phyloP scores from a whole-genome alignment of 768 basidiomycete species.

The Agaricus subrufescens region DNA sequence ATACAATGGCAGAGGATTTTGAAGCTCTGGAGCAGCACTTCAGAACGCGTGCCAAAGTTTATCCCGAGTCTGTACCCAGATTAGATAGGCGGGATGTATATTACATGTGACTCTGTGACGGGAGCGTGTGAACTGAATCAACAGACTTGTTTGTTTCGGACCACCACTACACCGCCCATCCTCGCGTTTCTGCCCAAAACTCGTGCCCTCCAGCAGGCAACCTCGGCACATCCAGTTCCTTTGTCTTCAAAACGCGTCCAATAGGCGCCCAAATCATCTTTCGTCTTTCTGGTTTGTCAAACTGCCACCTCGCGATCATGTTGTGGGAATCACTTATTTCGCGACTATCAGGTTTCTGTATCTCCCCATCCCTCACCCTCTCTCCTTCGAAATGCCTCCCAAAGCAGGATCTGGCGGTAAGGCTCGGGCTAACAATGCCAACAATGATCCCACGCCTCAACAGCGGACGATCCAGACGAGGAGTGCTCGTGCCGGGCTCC shows the following conservation, averaged over 20 bases:
- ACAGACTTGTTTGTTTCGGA: conserved; percentile 36
- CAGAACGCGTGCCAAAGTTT: no score
- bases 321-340: neutral
- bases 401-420: conserved; percentile 10
- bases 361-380: neutral
- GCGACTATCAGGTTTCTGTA: neutral
- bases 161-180: conserved; percentile 34
- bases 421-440: conserved; percentile 6
- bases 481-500: conserved; percentile 84
- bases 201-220: conserved; percentile 2
- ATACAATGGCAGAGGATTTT: no score
- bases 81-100: neutral
- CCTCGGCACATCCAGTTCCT: neutral
- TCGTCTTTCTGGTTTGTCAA: conserved; percentile 1
- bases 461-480: conserved; percentile 53
- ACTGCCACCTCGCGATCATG: neutral
- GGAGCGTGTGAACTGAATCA: conserved; percentile 24
- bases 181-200: conserved; percentile 24
- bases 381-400: conserved; percentile 9
- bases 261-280: conserved; percentile 1
- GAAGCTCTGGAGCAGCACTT: no score
- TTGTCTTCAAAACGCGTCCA: neutral
- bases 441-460: conserved; percentile 37
- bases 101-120: conserved; percentile 8
- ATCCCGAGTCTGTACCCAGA: no score